Evolutionary conservation across 345 rosid genomes (phyloP).

Genomic region (Corchorus olitorius): DNA sequence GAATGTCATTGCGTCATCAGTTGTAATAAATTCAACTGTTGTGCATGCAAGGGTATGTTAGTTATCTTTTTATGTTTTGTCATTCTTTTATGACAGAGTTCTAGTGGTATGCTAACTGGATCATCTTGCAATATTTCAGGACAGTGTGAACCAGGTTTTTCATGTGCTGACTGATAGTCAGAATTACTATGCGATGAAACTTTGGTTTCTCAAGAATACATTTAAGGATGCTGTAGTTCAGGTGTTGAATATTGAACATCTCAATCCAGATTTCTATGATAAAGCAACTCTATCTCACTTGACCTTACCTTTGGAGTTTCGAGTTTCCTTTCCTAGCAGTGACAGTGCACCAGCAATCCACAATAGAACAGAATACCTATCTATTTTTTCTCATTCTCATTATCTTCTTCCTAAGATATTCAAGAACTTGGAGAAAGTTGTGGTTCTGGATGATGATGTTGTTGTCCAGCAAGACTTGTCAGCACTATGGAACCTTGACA

Average conservation of each 20-base stretch:
- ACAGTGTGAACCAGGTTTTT: slow-evolving; percentile 71
- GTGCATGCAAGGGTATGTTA: slow-evolving; percentile 62
- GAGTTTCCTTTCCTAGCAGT: slow-evolving; percentile 53
- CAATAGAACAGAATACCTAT: slow-evolving; percentile 63
- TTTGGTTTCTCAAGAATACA: slow-evolving; percentile 76
- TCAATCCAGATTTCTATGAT: slow-evolving; percentile 44
- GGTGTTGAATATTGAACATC: slow-evolving; percentile 72
- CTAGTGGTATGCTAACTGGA: slow-evolving; percentile 26
- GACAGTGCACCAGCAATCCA: slow-evolving; percentile 39
- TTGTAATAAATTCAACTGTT: slow-evolving; percentile 84
- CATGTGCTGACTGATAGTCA: slow-evolving; percentile 89
- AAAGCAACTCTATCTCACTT: slow-evolving; percentile 45
- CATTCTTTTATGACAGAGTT: slow-evolving; percentile 17
- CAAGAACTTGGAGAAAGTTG: slow-evolving; percentile 59
- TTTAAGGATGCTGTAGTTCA: slow-evolving; percentile 63
- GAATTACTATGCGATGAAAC: slow-evolving; percentile 85
- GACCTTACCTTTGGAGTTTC: slow-evolving; percentile 80
- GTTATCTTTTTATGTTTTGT: slow-evolving; percentile 18
- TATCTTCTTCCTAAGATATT: slow-evolving; percentile 80
- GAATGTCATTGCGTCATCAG: slow-evolving; percentile 86
- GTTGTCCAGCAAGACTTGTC: slow-evolving; percentile 87
- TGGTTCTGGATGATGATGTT: slow-evolving; percentile 90
- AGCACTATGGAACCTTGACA: slow-evolving; percentile 64
- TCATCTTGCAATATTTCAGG: slow-evolving; percentile 60
- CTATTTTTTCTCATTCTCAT: slow-evolving; percentile 76